A percentile compares a stretch with the other conserved stretches of the same genome.
Conservation (phyloP, 306 rosid species). For the Vachellia collinsii region DNA sequence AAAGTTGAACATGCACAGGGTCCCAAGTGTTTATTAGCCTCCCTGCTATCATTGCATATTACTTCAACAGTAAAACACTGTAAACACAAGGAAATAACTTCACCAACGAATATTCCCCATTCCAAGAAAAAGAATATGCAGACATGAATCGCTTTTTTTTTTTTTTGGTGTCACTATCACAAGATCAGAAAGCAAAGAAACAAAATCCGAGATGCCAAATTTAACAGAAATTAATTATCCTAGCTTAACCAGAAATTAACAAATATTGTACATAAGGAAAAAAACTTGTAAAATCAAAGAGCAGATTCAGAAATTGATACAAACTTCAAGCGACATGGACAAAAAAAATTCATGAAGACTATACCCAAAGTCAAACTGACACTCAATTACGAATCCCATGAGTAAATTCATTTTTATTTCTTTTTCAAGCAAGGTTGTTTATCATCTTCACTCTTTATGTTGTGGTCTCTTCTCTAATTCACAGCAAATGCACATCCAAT, state of each 20-base stretch:
- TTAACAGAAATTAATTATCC: no score
- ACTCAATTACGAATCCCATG: neutral
- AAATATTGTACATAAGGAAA: neutral
- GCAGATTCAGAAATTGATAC: conserved; percentile 22
- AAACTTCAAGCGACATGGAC: neutral
- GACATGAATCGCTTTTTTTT: no score
- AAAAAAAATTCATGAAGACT: neutral
- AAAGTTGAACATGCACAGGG: no score
- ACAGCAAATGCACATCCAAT: neutral
- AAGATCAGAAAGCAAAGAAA: no score
- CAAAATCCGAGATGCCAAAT: no score
- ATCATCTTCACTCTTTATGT: neutral
- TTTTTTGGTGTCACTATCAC: no score
- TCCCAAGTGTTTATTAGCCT: no score
- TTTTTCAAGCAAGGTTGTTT: neutral
- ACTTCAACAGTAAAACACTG: conserved; percentile 13
- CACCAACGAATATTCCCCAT: no score
- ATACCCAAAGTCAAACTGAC: neutral
- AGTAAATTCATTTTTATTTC: neutral
- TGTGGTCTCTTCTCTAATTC: conserved; percentile 12
- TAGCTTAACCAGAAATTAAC: neutral
- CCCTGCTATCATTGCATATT: neutral
- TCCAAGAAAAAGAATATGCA: no score
- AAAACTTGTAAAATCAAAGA: neutral
- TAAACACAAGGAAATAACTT: no score